These are phyloP conservation scores for Przewalskia tangutica DNA, from an alignment of 257 asterid genomes.

Conservation along the genomic window DNA sequence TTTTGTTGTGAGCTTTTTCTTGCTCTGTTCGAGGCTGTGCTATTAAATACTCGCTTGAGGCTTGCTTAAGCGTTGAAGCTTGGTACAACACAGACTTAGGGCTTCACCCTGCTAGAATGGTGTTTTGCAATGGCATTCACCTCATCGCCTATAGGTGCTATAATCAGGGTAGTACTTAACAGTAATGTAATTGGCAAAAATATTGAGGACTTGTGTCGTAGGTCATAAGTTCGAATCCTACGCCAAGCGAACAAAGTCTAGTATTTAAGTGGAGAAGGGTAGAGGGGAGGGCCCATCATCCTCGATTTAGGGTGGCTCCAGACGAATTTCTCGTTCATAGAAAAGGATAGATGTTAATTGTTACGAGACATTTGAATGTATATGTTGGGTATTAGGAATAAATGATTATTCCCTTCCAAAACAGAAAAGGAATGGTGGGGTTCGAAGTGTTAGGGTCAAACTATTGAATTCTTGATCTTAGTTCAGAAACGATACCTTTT, in stretches of 20 bases:
- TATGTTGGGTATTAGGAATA: background rate
- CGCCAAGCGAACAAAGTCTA: background rate
- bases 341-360: background rate
- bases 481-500: background rate
- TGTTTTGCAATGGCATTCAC: background rate
- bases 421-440: background rate
- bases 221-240: background rate
- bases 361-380: background rate
- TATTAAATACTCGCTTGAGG: background rate
- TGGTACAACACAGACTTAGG: background rate
- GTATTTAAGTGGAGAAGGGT: background rate
- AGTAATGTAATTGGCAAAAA: background rate
- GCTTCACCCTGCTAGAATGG: background rate
- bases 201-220: background rate
- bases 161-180: background rate
- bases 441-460: background rate
- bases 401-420: too few relatives aligned
- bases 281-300: background rate
- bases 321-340: background rate
- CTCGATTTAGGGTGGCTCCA: background rate
- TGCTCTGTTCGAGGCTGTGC: background rate
- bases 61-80: background rate
- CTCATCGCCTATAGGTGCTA: background rate
- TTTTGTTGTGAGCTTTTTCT: background rate
- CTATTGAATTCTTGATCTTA: background rate